Conservation (phyloP, 225 moss, liverwort and hornwort species). For the Sphagnum contortum region DNA sequence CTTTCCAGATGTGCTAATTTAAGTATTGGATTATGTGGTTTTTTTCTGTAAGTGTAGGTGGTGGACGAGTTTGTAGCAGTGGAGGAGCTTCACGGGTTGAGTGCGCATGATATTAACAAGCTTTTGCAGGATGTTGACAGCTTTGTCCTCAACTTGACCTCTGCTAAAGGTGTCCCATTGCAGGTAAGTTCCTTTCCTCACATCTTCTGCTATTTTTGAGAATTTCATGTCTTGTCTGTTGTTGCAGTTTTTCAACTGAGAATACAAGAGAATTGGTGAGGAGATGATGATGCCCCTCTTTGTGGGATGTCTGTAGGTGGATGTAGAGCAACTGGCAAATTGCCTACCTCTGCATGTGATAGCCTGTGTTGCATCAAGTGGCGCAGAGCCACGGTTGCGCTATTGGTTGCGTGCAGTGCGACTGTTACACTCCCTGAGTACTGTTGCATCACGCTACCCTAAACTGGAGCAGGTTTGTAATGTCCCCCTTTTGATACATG, state of each 20-base stretch:
- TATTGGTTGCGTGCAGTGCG: slow-evolving; percentile 96
- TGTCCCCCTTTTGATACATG: not conserved
- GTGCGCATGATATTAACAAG: slow-evolving; percentile 81
- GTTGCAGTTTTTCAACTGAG: not conserved
- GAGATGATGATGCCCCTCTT: not conserved
- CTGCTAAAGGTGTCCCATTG: slow-evolving; percentile 68
- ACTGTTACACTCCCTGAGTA: slow-evolving; percentile 87
- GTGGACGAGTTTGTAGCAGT: slow-evolving; percentile 88
- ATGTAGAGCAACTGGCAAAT: slow-evolving; percentile 87
- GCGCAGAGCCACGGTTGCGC: slow-evolving; percentile 70
- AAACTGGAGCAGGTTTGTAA: slow-evolving; percentile 82
- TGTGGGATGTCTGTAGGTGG: slow-evolving; percentile 53
- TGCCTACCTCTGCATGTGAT: slow-evolving; percentile 94
- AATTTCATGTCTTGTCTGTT: slow-evolving; percentile 1
- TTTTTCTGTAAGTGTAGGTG: slow-evolving; percentile 12
- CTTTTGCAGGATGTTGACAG: slow-evolving; percentile 64
- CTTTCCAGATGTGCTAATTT: too few species aligned
- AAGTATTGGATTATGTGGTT: too few species aligned
- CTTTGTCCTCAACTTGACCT: slow-evolving; percentile 62
- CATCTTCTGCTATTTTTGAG: not conserved
- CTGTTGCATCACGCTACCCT: slow-evolving; percentile 87
- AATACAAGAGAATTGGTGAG: not conserved
- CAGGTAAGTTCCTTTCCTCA: slow-evolving; percentile 41
- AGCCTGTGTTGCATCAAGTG: slow-evolving; percentile 74
- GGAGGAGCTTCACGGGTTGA: slow-evolving; percentile 90